Percentiles rank a stretch among this genome's conserved stretches.
These are phyloP conservation scores for Arabidopsis arenosa DNA, from an alignment of 345 rosid species.

Conservation along the genomic window DNA sequence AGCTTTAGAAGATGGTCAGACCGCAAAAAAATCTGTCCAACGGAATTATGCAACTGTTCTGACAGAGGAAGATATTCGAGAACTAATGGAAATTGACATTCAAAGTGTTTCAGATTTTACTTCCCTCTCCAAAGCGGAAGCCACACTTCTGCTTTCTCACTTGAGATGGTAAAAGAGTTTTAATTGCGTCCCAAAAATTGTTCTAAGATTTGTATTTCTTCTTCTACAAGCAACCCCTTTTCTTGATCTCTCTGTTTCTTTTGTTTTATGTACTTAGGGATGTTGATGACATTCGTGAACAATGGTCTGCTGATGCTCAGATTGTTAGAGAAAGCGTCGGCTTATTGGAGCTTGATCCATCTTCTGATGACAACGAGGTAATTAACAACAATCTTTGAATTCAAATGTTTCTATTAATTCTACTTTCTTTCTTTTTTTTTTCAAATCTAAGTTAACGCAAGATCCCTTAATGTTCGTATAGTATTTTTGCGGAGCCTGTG, in stretches of 20 bases:
- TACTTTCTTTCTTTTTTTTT: background rate
- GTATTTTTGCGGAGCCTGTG: constrained; percentile 27
- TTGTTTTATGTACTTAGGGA: constrained; percentile 9
- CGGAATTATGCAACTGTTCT: constrained; percentile 19
- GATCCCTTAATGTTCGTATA: constrained; percentile 5
- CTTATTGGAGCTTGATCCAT: constrained; percentile 20
- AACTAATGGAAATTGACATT: constrained; percentile 19
- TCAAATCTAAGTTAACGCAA: background rate
- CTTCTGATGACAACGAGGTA: constrained; percentile 27
- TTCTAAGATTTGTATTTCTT: constrained; percentile 14
- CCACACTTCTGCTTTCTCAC: constrained; percentile 31
- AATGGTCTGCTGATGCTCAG: constrained; percentile 26
- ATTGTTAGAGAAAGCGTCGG: constrained; percentile 28
- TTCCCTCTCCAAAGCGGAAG: constrained; percentile 32
- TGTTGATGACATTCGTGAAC: background rate
- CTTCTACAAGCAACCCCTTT: background rate
- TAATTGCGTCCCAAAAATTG: background rate
- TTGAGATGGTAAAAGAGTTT: constrained; percentile 15
- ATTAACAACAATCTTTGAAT: background rate
- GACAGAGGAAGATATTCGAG: constrained; percentile 12
- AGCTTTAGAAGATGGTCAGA: constrained; percentile 22
- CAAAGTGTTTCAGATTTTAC: constrained; percentile 8
- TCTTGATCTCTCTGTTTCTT: constrained; percentile 28
- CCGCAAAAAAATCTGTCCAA: background rate
- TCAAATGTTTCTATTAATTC: background rate